A percentile compares a stretch with the other conserved stretches of the same genome.
These are phyloP conservation scores for Coniophora puteana DNA, from an alignment of 1,284 basidiomycete genomes.

Conservation along the genomic window DNA sequence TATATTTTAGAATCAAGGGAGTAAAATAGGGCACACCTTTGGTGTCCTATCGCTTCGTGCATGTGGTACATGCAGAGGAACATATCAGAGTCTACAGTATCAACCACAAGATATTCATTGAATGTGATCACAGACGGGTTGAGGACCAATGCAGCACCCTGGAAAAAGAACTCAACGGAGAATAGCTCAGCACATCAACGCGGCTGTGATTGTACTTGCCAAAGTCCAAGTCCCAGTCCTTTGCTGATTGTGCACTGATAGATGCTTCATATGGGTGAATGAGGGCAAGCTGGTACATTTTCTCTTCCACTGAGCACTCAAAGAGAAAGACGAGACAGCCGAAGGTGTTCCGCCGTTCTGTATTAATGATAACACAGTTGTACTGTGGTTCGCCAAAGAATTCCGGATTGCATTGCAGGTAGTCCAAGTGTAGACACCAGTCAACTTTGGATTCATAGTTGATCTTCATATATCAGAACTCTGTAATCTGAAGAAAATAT, in stretches of 20 bases:
- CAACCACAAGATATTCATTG: slow-evolving; percentile 19
- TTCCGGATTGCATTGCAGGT: slow-evolving; percentile 19
- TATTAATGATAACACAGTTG: slow-evolving; percentile 19
- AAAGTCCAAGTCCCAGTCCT: slow-evolving; percentile 18
- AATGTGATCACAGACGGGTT: slow-evolving; percentile 9
- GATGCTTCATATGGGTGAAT: slow-evolving; percentile 17
- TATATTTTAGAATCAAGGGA: too few relatives aligned
- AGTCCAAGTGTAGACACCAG: slow-evolving; percentile 17
- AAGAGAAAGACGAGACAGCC: slow-evolving; percentile 19
- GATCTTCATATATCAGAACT: slow-evolving; percentile 17
- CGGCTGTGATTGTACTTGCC: slow-evolving; percentile 11
- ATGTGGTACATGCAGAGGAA: slow-evolving; percentile 21
- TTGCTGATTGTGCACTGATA: neutral
- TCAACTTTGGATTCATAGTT: slow-evolving; percentile 23
- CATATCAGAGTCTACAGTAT: slow-evolving; percentile 23
- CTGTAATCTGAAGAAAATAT: neutral
- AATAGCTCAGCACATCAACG: slow-evolving; percentile 11
- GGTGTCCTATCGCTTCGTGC: too few relatives aligned
- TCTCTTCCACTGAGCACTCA: slow-evolving; percentile 8
- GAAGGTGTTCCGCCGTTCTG: slow-evolving; percentile 8
- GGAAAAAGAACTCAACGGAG: slow-evolving; percentile 16
- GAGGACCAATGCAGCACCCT: slow-evolving; percentile 16
- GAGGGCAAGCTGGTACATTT: slow-evolving; percentile 16
- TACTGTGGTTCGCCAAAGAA: slow-evolving; percentile 19
- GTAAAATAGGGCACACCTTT: too few relatives aligned